phyloP scores from a whole-genome alignment of 148 eudicot genomes.

The Dianthus caryophyllus region DNA sequence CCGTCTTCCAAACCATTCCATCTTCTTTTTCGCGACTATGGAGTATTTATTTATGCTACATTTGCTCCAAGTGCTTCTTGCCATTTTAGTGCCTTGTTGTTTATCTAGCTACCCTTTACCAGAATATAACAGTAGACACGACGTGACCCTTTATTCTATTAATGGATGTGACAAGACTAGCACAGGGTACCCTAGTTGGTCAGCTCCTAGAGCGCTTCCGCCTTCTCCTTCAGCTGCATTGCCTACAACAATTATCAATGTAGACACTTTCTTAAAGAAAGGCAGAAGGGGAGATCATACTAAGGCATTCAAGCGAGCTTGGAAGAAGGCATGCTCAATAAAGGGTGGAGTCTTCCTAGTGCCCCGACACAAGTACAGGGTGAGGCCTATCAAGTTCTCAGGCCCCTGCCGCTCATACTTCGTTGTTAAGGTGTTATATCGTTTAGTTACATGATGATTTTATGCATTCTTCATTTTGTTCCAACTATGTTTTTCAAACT shows the following conservation, averaged over 20 bases:
- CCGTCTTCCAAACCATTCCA: background rate
- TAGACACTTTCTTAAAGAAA: conserved; percentile 36
- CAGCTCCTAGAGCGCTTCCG: conserved; percentile 6
- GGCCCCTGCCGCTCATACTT: conserved; percentile 65
- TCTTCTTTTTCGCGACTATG: background rate
- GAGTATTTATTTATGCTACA: conserved; percentile 14
- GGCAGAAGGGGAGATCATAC: conserved; percentile 36
- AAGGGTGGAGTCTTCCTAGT: conserved; percentile 44
- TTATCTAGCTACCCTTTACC: conserved; percentile 27
- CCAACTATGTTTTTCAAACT: too few relatives aligned
- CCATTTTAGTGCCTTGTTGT: conserved; percentile 14
- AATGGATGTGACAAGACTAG: background rate
- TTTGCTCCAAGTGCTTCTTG: conserved; percentile 6
- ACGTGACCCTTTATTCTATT: background rate
- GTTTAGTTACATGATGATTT: background rate
- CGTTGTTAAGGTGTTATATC: conserved; percentile 37
- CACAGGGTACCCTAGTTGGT: background rate
- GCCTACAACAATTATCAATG: conserved; percentile 29
- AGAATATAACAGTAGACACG: background rate
- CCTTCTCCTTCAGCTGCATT: conserved; percentile 23
- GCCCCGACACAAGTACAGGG: conserved; percentile 48
- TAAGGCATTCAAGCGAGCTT: conserved; percentile 68
- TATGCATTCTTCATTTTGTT: background rate
- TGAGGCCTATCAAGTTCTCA: conserved; percentile 57
- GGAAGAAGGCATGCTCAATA: conserved; percentile 58